phyloP scores from a whole-genome alignment of 805 yeast genomes.

The Maudiozyma bulderi region DNA sequence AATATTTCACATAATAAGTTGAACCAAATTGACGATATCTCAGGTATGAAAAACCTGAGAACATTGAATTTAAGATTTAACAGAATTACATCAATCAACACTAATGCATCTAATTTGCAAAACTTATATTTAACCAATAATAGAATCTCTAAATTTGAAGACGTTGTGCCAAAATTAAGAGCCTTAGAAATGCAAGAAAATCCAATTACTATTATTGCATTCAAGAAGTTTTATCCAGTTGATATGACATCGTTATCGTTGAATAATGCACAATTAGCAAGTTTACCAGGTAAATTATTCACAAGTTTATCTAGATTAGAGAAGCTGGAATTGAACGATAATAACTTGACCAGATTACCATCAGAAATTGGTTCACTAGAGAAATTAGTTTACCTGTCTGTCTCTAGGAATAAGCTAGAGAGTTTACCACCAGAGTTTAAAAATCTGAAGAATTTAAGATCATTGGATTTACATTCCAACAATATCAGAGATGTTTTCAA shows the following conservation, averaged over 20 bases:
- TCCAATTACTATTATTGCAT: conserved; percentile 52
- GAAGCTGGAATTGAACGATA: conserved; percentile 65
- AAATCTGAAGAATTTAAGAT: conserved; percentile 45
- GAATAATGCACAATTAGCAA: conserved; percentile 72
- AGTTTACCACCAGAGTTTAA: conserved; percentile 60
- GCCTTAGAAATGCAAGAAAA: conserved; percentile 69
- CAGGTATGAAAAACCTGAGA: conserved; percentile 45
- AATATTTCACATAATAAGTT: conserved; percentile 68
- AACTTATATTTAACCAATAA: conserved; percentile 69
- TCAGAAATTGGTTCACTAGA: conserved; percentile 50
- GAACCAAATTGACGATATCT: conserved; percentile 33
- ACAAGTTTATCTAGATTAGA: conserved; percentile 56
- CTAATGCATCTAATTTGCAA: conserved; percentile 49
- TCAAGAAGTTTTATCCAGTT: conserved; percentile 39
- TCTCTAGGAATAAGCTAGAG: conserved; percentile 65
- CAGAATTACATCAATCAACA: conserved; percentile 34
- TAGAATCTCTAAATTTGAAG: conserved; percentile 59
- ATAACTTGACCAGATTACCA: conserved; percentile 73
- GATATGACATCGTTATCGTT: conserved; percentile 64
- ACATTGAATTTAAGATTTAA: conserved; percentile 75
- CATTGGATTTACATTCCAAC: conserved; percentile 75
- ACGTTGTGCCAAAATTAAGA: conserved; percentile 51
- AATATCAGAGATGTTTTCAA: conserved; percentile 62
- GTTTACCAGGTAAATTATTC: conserved; percentile 58
- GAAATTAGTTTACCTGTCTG: conserved; percentile 56